phyloP scores from a whole-genome alignment of 2,329 filamentous ascomycete genomes.

The Diaporthe vexans region DNA sequence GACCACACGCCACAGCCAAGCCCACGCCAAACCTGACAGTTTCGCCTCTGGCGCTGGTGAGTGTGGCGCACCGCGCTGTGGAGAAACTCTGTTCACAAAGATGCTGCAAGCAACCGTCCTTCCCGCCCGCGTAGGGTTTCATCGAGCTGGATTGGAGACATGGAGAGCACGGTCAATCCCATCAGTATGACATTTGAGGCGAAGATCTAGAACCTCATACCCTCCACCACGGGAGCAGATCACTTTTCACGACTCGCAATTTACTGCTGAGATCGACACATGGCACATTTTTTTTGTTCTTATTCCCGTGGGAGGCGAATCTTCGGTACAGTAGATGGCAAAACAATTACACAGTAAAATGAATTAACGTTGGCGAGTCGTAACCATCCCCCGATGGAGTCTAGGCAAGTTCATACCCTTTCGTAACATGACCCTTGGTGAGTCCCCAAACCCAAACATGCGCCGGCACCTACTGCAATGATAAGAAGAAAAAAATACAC shows the following conservation, averaged over 20 bases:
- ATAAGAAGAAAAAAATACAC: slow-evolving; percentile 15
- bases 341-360: slow-evolving; percentile 11
- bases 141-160: neutral
- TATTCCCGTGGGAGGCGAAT: slow-evolving; percentile 20
- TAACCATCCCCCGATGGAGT: slow-evolving; percentile 25
- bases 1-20: slow-evolving; percentile 26
- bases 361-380: slow-evolving; percentile 23
- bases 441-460: slow-evolving; percentile 13
- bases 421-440: slow-evolving; percentile 22
- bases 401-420: slow-evolving; percentile 1
- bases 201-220: slow-evolving; percentile 31
- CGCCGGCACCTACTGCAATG: slow-evolving; percentile 20
- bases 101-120: slow-evolving; percentile 39
- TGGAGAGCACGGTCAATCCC: neutral
- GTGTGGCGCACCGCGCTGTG: slow-evolving; percentile 19
- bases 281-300: neutral
- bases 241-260: slow-evolving; percentile 22
- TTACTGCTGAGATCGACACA: neutral
- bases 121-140: slow-evolving; percentile 23
- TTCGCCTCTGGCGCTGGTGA: slow-evolving; percentile 11
- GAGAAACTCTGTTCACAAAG: slow-evolving; percentile 35
- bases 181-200: slow-evolving; percentile 23
- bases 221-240: slow-evolving; percentile 9
- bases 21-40: neutral
- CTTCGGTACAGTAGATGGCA: neutral